These are phyloP conservation scores for Arbutus unedo DNA, from an alignment of 148 eudicot species.

Conservation along the genomic window DNA sequence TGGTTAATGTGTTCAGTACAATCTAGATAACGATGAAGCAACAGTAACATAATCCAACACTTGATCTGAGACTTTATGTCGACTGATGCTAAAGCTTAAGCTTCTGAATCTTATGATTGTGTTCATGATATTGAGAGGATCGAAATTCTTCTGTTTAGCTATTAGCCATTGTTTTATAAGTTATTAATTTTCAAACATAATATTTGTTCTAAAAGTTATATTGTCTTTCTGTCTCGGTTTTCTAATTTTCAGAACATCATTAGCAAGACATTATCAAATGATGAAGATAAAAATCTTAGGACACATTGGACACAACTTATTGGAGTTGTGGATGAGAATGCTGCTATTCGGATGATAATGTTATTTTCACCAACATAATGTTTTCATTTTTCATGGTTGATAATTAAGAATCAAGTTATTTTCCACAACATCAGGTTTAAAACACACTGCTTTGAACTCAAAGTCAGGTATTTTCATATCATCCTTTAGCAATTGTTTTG, in stretches of 20 bases:
- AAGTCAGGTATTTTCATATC: too few species aligned
- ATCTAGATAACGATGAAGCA: slow-evolving; percentile 11
- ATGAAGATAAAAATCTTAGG: slow-evolving; percentile 10
- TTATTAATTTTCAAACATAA: too few species aligned
- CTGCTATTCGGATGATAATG: neutral
- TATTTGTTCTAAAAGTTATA: too few species aligned
- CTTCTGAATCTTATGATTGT: slow-evolving; percentile 6
- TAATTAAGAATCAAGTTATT: too few species aligned
- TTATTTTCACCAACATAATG: too few species aligned
- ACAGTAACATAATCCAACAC: slow-evolving; percentile 5
- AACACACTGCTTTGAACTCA: too few species aligned
- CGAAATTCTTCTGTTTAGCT: too few species aligned
- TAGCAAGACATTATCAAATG: neutral
- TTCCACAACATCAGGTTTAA: too few species aligned
- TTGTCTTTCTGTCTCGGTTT: neutral
- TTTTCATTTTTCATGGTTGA: neutral
- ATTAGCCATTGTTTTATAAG: too few species aligned
- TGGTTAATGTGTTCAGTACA: neutral
- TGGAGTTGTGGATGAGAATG: slow-evolving; percentile 15
- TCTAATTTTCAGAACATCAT: neutral
- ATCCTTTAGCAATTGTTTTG: too few species aligned
- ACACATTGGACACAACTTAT: slow-evolving; percentile 13
- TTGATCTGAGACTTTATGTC: slow-evolving; percentile 12
- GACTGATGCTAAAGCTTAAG: neutral
- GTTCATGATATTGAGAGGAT: neutral